Evolutionary conservation across 805 yeast species (phyloP), one percentile per base, ranked within the genome.

Genomic region (Monosporozyma solicola): DNA sequence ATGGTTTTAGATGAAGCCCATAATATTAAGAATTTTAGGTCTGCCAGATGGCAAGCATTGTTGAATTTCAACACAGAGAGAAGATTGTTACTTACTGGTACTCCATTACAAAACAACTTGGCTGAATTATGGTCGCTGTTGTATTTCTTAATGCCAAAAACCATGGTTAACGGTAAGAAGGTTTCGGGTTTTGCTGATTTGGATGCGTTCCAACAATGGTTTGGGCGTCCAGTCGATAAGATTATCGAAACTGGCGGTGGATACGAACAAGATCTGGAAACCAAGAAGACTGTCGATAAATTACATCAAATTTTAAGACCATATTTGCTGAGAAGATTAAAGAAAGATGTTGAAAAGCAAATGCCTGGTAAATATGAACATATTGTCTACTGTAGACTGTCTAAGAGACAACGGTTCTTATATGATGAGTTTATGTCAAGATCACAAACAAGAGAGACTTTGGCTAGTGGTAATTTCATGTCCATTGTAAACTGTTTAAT

Each of bases 301-400:
- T 75, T 94, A 52, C 99, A 94, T 70, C 95, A 89, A 66, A 96
- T 94, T 22, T 73, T 94, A 59, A 80, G 99, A 57, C 99, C 99
- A 0, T 94, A 92, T 63, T 72, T 94, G 41, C 73, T 94, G 55
- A 82, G 99, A 67, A 82, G 99, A 58, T 77, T 94, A 64, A 94
- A 94, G 66, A 89, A 87, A 22, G 99, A 94, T 69, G 99, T 94
- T 13, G 99, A 94, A 62, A 90, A 92, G 64, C 99, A 94, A 69
- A 94, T 94, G 99, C 99, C 99, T 1, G 97, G 87, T 0, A 94
- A 94, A 64, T 87, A 90, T 67, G 99, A 94, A 67, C 99, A 94
- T 67, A 84, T 94, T 54, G 83, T 94, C 5, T 88, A 87, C 65
- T 95, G 99, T 72, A 80, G 96, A 29, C 72, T 94, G 47, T 90